Conservation (phyloP, 345 rosid genomes). For the Gynandropsis gynandra region DNA sequence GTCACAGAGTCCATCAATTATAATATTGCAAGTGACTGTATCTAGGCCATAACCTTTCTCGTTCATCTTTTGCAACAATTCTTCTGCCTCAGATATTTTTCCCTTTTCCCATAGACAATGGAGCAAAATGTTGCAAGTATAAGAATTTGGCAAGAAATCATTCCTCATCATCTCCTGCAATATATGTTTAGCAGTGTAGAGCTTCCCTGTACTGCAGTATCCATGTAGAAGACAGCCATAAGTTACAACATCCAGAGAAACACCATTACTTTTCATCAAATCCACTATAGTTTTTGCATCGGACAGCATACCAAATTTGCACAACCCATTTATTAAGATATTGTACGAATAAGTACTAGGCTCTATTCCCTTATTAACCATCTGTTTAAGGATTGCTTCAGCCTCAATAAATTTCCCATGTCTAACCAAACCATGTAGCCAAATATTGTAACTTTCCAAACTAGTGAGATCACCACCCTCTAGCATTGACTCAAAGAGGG, state of each 20-base stretch:
- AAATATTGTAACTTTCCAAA: conserved; percentile 71
- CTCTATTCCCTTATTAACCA: conserved; percentile 47
- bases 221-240: conserved; percentile 73
- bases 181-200: conserved; percentile 47
- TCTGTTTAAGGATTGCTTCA: conserved; percentile 54
- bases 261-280: conserved; percentile 50
- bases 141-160: conserved; percentile 59
- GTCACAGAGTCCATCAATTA: conserved; percentile 76
- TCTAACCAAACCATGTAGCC: conserved; percentile 70
- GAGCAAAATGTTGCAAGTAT: conserved; percentile 77
- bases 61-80: conserved; percentile 73
- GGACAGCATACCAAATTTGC: conserved; percentile 77
- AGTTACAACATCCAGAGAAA: conserved; percentile 66
- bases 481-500: conserved; percentile 53
- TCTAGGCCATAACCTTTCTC: conserved; percentile 71
- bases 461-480: conserved; percentile 37
- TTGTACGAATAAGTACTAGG: conserved; percentile 73
- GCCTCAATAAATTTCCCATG: conserved; percentile 66
- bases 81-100: conserved; percentile 74
- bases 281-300: conserved; percentile 57
- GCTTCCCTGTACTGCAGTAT: conserved; percentile 60
- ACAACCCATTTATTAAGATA: conserved; percentile 68
- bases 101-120: conserved; percentile 75
- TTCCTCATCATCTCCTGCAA: conserved; percentile 67
- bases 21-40: conserved; percentile 83